Evolutionary conservation across 495 filamentous ascomycete species (phyloP).

Genomic region (Trichocladium uniseriatum): DNA sequence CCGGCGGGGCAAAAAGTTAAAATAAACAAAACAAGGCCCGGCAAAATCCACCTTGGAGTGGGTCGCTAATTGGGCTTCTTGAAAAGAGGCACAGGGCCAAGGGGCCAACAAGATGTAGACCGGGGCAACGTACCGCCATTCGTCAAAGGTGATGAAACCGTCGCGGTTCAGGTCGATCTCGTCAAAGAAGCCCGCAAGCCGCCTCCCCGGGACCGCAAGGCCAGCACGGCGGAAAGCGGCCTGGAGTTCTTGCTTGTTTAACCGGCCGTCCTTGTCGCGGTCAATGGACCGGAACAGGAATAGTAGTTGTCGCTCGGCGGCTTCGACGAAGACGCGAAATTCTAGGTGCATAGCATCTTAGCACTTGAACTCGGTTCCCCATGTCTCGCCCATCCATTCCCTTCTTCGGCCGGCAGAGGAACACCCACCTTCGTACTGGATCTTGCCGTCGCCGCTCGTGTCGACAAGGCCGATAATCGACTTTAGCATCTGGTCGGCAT

Average conservation of each 20-base stretch:
- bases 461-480: constrained; percentile 75
- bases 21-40: background rate
- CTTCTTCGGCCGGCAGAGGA: background rate
- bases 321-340: constrained; percentile 78
- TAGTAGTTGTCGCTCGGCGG: constrained; percentile 74
- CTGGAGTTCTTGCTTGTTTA: constrained; percentile 76
- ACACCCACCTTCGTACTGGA: constrained; percentile 70
- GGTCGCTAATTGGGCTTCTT: background rate
- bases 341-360: constrained; percentile 44
- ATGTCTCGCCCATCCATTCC: background rate
- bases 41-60: constrained; percentile 7
- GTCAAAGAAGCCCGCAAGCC: constrained; percentile 75
- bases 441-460: constrained; percentile 74
- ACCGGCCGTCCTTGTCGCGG: constrained; percentile 72
- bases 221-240: constrained; percentile 69
- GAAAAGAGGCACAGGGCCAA: background rate
- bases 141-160: constrained; percentile 78
- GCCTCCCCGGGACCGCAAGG: constrained; percentile 64
- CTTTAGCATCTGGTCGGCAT: constrained; percentile 78
- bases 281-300: constrained; percentile 82
- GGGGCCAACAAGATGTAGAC: background rate
- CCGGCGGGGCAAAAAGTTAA: background rate
- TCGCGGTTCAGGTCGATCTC: constrained; percentile 87
- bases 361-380: background rate
- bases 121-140: constrained; percentile 77